Base-by-base conservation (phyloP, 495 filamentous ascomycete species). In the Aspergillus coremiiformis region DNA sequence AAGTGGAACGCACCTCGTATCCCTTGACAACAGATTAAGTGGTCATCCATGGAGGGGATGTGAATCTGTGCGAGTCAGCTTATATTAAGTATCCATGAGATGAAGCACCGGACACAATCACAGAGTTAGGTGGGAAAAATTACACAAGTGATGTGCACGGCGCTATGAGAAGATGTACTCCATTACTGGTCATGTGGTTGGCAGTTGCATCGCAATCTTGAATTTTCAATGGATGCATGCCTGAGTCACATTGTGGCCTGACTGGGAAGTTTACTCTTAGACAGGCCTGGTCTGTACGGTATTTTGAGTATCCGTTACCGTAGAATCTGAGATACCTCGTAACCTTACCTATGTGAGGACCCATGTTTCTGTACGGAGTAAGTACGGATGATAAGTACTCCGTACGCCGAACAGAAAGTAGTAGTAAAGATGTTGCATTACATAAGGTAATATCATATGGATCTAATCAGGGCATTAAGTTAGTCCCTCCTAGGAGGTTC, bases 71-170 rank as follows among this genome's bases (percentile, higher is more conserved):
- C 37, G 37, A 41, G 37, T 41, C 37, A 41, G n/a, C 37, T n/a
- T 41, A 41, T 41, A 41, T 41, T 41, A 41, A 41, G 37, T 27
- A 51, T 44, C 29, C 27, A 47, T 47, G 11, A 51, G 26, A 15
- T 30, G 17, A 30, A 39, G 39, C 35, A 23, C 17, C 41, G 48
- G 48, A 43, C n/a, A 14, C 20, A 41, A 51, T 26, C 17, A 49
- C 29, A 10, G 35, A 11, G 32, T 11, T 17, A 22, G 47, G 32
- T 49, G 47, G 35, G 39, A 49, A 49, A 15, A 17, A 39, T 29
- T 39, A 49, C 23, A 49, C 32, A 49, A 32, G 47, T 49, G 47
- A 49, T 49, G 47, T 49, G 32, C 39, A 39, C 20, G 27, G 47
- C 33, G 27, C 32, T 39, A 39, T 49, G 7, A 19, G 15, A 20